Evolutionary conservation across 306 rosid genomes (phyloP), one percentile per base, ranked within the genome.

Genomic region (Inga laurina): DNA sequence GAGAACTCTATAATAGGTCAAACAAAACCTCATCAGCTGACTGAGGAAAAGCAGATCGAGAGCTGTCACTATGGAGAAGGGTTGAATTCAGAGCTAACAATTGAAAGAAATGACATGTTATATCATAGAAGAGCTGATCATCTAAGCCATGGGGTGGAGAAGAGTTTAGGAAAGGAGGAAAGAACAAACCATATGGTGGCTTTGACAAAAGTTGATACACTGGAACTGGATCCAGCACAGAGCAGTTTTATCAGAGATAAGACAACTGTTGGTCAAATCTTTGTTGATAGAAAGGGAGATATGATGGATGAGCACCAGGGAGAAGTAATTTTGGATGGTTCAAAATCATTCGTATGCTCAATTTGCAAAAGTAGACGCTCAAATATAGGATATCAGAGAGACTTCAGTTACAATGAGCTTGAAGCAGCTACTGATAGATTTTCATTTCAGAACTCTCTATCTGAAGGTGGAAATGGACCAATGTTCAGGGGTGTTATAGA

Each of bases 391-490:
- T 79, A 85, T 86, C 82, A 70, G 57, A 85, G 82, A 66, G 84
- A 90, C 65, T 90, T 90, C 82, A 87, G 86, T 46, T 82, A 85
- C 75, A 61, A 74, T 34, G 91, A 88, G 67, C 87, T 90, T 44
- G 77, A 39, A 3, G 81, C 76, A 52, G 90, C 93, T 44, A 90
- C 93, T 30, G 59, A 66, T 13, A 74, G 83, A 24, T 88, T 90
- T 75, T 84, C 93, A 10, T 14, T 8, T 0, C 61, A 37, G 35
- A 90, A 86, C 71, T 90, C 35, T 69, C 56, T 90, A 34, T 86
- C 90, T 8, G 90, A 90, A 84, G 71, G 54, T 57, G 70, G 41
- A 76, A 37, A 56, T 74, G 93, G 93, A 52, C 79, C 88, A 10
- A 85, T 85, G 43, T 90, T 66, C 79, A 82, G 16, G 32, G 94